Conservation (phyloP, 805 yeast species). For the Monosporozyma aquatica region DNA sequence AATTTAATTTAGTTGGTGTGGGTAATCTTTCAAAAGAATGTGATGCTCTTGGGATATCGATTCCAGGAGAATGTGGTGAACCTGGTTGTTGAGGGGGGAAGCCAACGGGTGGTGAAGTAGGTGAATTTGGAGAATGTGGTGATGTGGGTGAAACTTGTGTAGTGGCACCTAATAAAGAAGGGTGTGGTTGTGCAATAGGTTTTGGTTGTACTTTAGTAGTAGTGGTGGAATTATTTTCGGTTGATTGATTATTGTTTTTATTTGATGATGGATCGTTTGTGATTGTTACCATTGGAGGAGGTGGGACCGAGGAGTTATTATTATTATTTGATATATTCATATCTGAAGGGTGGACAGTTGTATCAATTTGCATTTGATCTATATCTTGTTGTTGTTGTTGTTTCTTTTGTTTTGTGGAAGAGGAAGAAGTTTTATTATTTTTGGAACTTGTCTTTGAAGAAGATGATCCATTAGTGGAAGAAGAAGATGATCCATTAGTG, state of each 20-base stretch:
- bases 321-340: conserved; percentile 1
- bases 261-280: no score
- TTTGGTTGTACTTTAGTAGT: conserved; percentile 3
- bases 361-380: conserved; percentile 2
- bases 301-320: conserved; percentile 12
- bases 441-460: background rate
- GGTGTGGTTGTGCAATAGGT: conserved; percentile 11
- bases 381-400: background rate
- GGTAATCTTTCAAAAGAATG: conserved; percentile 50
- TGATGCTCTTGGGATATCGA: conserved; percentile 34
- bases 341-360: background rate
- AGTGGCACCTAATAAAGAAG: conserved; percentile 24
- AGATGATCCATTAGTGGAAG: no score
- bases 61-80: conserved; percentile 19
- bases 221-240: no score
- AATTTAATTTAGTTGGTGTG: conserved; percentile 49
- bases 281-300: conserved; percentile 4
- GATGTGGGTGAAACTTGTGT: conserved; percentile 14
- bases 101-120: no score
- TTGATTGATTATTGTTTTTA: no score
- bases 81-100: conserved; percentile 1
- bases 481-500: no score
- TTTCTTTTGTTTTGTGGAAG: background rate
- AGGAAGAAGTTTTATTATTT: background rate
- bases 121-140: conserved; percentile 3